Evolutionary conservation across 768 basidiomycete genomes (phyloP).

Genomic region (Lactifluus echinatus): DNA sequence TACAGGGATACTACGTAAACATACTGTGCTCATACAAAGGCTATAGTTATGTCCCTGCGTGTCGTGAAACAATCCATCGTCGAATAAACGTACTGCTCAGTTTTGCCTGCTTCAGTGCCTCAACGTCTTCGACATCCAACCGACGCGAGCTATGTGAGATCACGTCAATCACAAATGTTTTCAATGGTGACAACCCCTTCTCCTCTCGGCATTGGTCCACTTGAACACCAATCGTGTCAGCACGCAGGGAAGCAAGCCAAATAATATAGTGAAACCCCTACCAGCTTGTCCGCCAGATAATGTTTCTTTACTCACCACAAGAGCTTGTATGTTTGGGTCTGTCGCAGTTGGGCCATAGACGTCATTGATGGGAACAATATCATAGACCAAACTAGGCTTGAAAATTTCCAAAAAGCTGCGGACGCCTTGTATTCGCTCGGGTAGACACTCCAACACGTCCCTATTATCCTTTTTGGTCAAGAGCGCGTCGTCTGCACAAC

Average conservation of each 20-base stretch:
- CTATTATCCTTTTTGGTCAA: conserved; percentile 64
- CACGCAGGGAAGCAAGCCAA: not conserved
- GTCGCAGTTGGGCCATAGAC: conserved; percentile 87
- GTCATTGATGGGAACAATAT: conserved; percentile 70
- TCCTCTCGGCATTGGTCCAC: conserved; percentile 56
- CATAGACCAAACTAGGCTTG: conserved; percentile 52
- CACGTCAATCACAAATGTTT: conserved; percentile 79
- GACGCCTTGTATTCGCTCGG: conserved; percentile 46
- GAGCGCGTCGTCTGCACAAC: conserved; percentile 51
- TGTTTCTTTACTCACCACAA: conserved; percentile 91
- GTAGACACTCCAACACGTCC: conserved; percentile 56
- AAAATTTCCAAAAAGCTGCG: conserved; percentile 65
- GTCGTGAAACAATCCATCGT: conserved; percentile 58
- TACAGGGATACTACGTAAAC: not conserved
- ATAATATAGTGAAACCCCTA: conserved; percentile 31
- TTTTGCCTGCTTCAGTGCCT: conserved; percentile 68
- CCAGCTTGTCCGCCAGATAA: conserved; percentile 63
- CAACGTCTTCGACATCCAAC: conserved; percentile 57
- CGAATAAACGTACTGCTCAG: conserved; percentile 94
- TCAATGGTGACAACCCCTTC: conserved; percentile 48
- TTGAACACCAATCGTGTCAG: conserved; percentile 25
- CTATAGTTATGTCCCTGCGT: not conserved
- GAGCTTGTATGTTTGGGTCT: conserved; percentile 82
- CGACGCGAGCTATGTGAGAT: conserved; percentile 60
- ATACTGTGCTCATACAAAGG: not conserved